Base-by-base conservation (phyloP, 2,329 filamentous ascomycete genomes). In the Aspergillus nomiae region DNA sequence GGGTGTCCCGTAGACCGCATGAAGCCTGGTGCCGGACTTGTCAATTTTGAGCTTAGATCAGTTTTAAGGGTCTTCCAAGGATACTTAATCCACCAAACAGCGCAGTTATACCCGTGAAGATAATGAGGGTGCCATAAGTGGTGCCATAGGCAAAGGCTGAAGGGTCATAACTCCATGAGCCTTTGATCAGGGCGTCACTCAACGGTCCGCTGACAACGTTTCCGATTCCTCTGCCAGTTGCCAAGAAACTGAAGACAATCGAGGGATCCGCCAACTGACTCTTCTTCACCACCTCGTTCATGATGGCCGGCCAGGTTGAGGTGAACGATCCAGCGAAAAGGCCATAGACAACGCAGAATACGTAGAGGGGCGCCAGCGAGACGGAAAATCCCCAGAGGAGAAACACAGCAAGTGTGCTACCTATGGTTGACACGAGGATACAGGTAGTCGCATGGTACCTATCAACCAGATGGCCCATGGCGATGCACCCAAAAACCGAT, bases 191-290 rank as follows among this genome's bases (percentile, higher is more conserved):
- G 19, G 76, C 75, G 65, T 83, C 83, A 60, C 83, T 85, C 45
- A 86, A 68, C 0, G 84, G 84, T 2, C 84, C 84, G 60, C 78
- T 81, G 12, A 81, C 77, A 12, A 86, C 71, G 67, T 81, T 83
- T 1, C 84, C 84, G 14, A 86, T 77, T 0, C 84, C 84, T 59
- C 83, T 81, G 0, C 84, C 84, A 3, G 80, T 81, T 11, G 79
- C 79, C 51, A 86, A 71, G 41, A 81, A 77, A 0, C 79, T 81
- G 63, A 85, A 82, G 1, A 85, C 76, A 69, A 85, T 81, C 3
- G 82, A 81, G 4, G 80, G 74, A 50, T 86, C 83, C 0, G 78
- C 73, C 6, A 69, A 69, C 0, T 64, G 64, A 10, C 76, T 74
- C 43, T 74, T 76, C 60, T 74, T 72, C 54, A 76, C 73, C 1